Base-by-base conservation (phyloP, 1,284 basidiomycete genomes). In the Pseudozyma flocculosa region DNA sequence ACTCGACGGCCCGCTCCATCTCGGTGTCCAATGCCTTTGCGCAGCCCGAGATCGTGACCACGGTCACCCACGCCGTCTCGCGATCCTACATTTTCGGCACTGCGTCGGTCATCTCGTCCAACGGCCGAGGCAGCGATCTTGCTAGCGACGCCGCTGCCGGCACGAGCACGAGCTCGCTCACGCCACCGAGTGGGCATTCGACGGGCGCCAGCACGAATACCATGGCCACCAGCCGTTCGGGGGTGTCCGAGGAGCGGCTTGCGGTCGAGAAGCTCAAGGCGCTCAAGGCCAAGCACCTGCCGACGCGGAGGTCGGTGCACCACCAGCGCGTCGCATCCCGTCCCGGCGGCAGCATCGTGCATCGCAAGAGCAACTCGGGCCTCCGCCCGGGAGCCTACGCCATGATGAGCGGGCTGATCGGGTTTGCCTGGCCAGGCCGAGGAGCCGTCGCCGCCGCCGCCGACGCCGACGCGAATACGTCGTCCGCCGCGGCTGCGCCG, bases 1-100 rank as follows among this genome's bases (percentile, higher is more conserved):
- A 58, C n/a, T 63, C 55, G 23, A 38, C 17, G 19, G 32, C 45
- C 22, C 29, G 60, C 11, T 61, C 59, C 10, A 58, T 63, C 36
- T 63, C 55, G 2, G 40, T 63, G 2, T 53, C 47, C 11, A 34
- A 34, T 13, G 32, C 32, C 32, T 34, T 34, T 17, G 32, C 32
- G 10, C 7, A 17, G 32, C 32, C 32, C 8, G 32, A 34, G 11
- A 34, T 17, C 14, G 15, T 17, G 7, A 34, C 32, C 32, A 34
- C 32, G 32, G 32, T 34, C 7, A 34, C 32, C 11, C 32, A 34
- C 32, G 32, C 32, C 32, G 14, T 34, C 10, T 34, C 32, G 32
- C 32, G 15, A 34, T 34, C 32, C 32, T 34, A 34, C 32, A 17
- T 34, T 9, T 34, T 13, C 4, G 14, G 32, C 8, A 17, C n/a